A percentile compares a stretch with the other conserved stretches of the same genome.
Conservation (phyloP, 345 rosid genomes). For the Brassica cretica region DNA sequence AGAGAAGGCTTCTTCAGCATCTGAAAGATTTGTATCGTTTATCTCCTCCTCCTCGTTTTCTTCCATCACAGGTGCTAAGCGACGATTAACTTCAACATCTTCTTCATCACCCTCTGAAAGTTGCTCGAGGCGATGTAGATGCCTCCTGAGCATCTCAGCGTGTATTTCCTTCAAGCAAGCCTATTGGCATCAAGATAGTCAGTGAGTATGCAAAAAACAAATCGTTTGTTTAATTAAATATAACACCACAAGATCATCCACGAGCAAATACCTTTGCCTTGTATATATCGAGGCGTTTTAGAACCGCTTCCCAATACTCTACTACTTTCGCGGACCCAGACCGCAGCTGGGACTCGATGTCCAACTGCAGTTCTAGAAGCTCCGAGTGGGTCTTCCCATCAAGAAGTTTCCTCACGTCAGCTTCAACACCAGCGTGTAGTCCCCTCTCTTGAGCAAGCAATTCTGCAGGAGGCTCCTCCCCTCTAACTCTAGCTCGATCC, state of each 20-base stretch:
- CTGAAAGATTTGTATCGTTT: conserved; percentile 44
- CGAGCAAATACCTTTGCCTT: conserved; percentile 72
- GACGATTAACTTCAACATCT: conserved; percentile 44
- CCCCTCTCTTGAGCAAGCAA: conserved; percentile 92
- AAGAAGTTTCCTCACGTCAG: conserved; percentile 69
- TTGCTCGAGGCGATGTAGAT: conserved; percentile 80
- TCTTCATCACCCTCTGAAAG: conserved; percentile 51
- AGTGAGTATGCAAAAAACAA: conserved; percentile 8
- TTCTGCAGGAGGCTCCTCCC: conserved; percentile 92
- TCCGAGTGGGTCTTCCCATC: conserved; percentile 77
- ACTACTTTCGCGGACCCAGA: conserved; percentile 93
- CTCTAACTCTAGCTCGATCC: conserved; percentile 92
- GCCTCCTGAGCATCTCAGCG: conserved; percentile 72
- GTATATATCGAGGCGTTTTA: conserved; percentile 84
- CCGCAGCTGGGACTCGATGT: conserved; percentile 77
- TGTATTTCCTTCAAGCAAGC: conserved; percentile 93
- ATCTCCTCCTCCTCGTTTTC: conserved; percentile 54
- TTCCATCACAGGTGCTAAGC: conserved; percentile 46
- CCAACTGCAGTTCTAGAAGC: conserved; percentile 61
- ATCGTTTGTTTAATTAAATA: background rate
- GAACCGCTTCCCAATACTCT: conserved; percentile 95
- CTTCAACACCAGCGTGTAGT: conserved; percentile 81
- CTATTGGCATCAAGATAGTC: conserved; percentile 43
- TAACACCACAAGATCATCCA: conserved; percentile 17
- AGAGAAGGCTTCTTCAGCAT: conserved; percentile 52